These are phyloP conservation scores for Graphilbum ipis-grandicollis DNA, from an alignment of 2,329 filamentous ascomycete genomes.

Conservation along the genomic window DNA sequence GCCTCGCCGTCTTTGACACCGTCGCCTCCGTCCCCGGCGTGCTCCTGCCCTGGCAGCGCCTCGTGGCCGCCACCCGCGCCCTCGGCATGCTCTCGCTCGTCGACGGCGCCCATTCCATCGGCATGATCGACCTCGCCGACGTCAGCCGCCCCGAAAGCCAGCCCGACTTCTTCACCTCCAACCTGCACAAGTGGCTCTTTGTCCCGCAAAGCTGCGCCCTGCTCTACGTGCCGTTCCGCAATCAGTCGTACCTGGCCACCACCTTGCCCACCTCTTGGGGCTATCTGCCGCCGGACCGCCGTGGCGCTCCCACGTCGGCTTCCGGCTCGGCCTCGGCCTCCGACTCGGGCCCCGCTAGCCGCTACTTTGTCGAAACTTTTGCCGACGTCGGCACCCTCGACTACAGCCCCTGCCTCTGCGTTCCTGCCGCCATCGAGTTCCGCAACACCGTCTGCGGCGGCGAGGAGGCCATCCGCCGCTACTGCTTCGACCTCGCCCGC, in stretches of 20 bases:
- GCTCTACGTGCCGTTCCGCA: conserved; percentile 48
- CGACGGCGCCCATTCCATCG: conserved; percentile 56
- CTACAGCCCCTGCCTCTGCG: conserved; percentile 41
- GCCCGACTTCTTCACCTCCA: conserved; percentile 57
- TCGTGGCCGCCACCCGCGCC: conserved; percentile 38
- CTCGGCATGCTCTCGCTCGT: conserved; percentile 45
- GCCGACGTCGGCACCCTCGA: conserved; percentile 51
- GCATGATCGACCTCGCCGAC: conserved; percentile 46
- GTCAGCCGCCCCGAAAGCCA: conserved; percentile 27
- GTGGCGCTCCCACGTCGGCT: conserved; percentile 1
- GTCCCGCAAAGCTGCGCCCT: conserved; percentile 52
- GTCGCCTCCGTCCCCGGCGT: conserved; percentile 52
- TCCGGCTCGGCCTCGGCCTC: conserved; percentile 19
- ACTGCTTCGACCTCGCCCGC: conserved; percentile 34
- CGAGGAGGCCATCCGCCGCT: conserved; percentile 42
- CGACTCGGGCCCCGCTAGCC: too few species aligned
- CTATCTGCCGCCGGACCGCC: conserved; percentile 22
- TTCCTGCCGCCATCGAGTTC: conserved; percentile 45
- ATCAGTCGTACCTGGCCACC: conserved; percentile 49
- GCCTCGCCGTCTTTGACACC: conserved; percentile 52
- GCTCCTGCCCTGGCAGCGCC: conserved; percentile 48
- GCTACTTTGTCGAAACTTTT: conserved; percentile 45
- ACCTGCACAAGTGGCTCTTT: conserved; percentile 63
- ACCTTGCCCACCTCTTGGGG: conserved; percentile 55
- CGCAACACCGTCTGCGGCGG: conserved; percentile 43